A percentile compares a stretch with the other conserved stretches of the same genome.
These are phyloP conservation scores for Colletotrichum australisinense DNA, from an alignment of 2,329 filamentous ascomycete species.

Conservation along the genomic window DNA sequence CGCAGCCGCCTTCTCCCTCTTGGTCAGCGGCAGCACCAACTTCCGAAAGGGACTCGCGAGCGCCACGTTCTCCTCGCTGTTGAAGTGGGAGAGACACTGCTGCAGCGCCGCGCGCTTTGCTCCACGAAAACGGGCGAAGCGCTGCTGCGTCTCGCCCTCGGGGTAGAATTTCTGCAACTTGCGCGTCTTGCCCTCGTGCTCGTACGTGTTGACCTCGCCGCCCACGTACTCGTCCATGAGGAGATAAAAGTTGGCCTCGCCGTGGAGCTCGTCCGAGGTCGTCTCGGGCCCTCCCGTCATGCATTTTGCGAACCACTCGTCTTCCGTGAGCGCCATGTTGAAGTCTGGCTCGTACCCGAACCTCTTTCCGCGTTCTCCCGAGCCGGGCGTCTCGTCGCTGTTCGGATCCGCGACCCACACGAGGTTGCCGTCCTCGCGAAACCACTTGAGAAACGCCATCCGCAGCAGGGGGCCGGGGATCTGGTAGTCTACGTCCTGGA, in stretches of 20 bases:
- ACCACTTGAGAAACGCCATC: slow-evolving; percentile 27
- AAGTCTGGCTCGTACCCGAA: slow-evolving; percentile 27
- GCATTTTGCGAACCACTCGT: slow-evolving; percentile 48
- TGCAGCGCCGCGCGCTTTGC: slow-evolving; percentile 58
- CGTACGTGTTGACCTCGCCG: slow-evolving; percentile 36
- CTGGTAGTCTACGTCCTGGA: slow-evolving; percentile 42
- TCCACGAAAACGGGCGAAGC: slow-evolving; percentile 52
- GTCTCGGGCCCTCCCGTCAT: slow-evolving; percentile 40
- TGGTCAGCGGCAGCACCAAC: slow-evolving; percentile 49
- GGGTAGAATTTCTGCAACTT: slow-evolving; percentile 20
- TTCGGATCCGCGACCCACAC: slow-evolving; percentile 21
- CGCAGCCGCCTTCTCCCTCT: slow-evolving; percentile 32
- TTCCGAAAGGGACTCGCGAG: slow-evolving; percentile 50
- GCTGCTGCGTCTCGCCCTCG: slow-evolving; percentile 37
- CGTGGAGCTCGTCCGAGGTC: slow-evolving; percentile 19
- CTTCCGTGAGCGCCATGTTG: slow-evolving; percentile 51
- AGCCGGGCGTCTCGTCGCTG: slow-evolving; percentile 1
- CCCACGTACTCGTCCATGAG: slow-evolving; percentile 9
- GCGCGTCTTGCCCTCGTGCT: slow-evolving; percentile 8
- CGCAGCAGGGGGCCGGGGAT: slow-evolving; percentile 32
- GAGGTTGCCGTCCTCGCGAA: slow-evolving; percentile 29
- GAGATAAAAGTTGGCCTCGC: slow-evolving; percentile 35
- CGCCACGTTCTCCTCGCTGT: slow-evolving; percentile 49
- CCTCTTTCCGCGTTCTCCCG: slow-evolving; percentile 3
- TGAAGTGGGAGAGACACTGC: slow-evolving; percentile 51